Evolutionary conservation across 768 basidiomycete species (phyloP), one percentile per base, ranked within the genome.

Genomic region (Lanmaoa pseudosensibilis): DNA sequence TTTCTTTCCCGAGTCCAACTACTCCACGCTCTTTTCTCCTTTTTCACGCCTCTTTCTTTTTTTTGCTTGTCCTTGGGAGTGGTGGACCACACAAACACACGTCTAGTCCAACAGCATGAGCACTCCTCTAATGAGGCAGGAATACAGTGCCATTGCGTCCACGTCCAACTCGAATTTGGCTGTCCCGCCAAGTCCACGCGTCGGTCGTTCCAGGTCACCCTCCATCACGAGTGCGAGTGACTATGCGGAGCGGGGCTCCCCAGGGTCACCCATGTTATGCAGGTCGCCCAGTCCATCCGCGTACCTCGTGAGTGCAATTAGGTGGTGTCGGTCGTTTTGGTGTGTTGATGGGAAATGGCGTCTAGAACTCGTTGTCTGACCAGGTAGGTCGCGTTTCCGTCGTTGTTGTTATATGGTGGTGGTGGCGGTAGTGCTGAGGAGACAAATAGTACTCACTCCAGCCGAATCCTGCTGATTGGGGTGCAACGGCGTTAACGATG

Each of bases 381-480:
- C 54, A 65, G 64, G 71, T 66, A 46, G 18, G 53, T 18, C 27
- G 44, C 46, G 5, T 15, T 13, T 27, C 27, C 27, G 27, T 27
- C 27, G 27, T 27, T 6, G 27, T 27, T 27, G 6, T 27, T 27
- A 5, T 5, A 11, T 13, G 21, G 40, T 2, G 0, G 27, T 5
- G 1, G 13, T 27, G n/a, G 25, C 9, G 37, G 19, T 36, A 13
- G 33, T 46, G 25, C 37, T 56, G 25, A 54, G 52, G 40, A 7
- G n/a, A 21, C 4, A 25, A 7, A 34, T 47, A 80, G 79, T 80
- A 70, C 65, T 63, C 73, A 9, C 65, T 80, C 55, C 61, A 68
- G 9, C 64, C 77, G 4, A 69, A 78, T 54, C 81, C 83, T 21
- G 77, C 81, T 1, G 75, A 75, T 27, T 74, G 81, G 75, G 84